These are phyloP conservation scores for Botrytis byssoidea DNA, from an alignment of 2,329 filamentous ascomycete genomes.

Conservation along the genomic window DNA sequence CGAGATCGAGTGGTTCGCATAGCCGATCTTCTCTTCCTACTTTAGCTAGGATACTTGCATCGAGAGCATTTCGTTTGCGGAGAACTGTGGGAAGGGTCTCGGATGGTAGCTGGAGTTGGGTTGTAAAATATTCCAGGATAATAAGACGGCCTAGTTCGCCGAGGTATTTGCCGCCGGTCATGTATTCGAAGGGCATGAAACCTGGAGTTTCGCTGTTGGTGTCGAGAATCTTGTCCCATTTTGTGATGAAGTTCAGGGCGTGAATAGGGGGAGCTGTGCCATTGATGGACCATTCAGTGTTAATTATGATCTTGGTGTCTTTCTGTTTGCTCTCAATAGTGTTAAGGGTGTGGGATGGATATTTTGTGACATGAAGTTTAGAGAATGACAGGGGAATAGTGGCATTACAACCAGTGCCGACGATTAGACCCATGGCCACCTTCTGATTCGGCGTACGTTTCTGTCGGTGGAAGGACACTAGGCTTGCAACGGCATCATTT, in stretches of 20 bases:
- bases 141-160: slow-evolving; percentile 80
- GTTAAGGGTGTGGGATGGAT: slow-evolving; percentile 47
- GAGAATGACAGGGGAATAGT: slow-evolving; percentile 69
- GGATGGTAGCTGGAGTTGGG: slow-evolving; percentile 26
- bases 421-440: slow-evolving; percentile 76
- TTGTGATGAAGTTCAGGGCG: slow-evolving; percentile 61
- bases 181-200: slow-evolving; percentile 95
- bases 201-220: slow-evolving; percentile 69
- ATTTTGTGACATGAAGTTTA: slow-evolving; percentile 63
- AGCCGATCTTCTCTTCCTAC: not conserved
- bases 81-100: slow-evolving; percentile 29
- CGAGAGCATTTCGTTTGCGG: slow-evolving; percentile 42
- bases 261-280: slow-evolving; percentile 68
- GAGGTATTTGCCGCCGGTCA: slow-evolving; percentile 91
- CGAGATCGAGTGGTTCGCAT: not conserved
- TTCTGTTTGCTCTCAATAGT: slow-evolving; percentile 33
- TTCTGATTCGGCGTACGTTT: slow-evolving; percentile 59
- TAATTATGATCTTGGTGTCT: slow-evolving; percentile 69
- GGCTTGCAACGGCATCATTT: slow-evolving; percentile 77
- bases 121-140: slow-evolving; percentile 80
- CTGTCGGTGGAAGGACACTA: slow-evolving; percentile 73
- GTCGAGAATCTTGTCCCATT: slow-evolving; percentile 70
- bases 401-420: slow-evolving; percentile 78
- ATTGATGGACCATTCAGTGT: slow-evolving; percentile 82
- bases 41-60: not conserved